These are phyloP conservation scores for Acmispon strigosus DNA, from an alignment of 306 rosid species.

Conservation along the genomic window DNA sequence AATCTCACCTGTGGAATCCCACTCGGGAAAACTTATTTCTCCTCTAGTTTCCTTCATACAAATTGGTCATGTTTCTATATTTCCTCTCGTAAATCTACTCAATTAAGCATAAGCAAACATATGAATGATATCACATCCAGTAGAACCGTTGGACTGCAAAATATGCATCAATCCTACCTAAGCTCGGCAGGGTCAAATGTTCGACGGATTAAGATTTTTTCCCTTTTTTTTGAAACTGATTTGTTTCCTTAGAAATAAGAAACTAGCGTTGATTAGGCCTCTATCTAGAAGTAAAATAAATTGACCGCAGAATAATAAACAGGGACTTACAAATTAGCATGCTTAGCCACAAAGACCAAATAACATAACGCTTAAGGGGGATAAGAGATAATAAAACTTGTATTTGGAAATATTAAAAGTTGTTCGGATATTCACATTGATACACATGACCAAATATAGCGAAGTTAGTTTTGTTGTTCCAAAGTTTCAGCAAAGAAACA, in stretches of 20 bases:
- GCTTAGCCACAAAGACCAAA: too few relatives aligned
- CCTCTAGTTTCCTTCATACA: too few relatives aligned
- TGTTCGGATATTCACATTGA: slow-evolving; percentile 1
- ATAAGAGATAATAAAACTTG: background rate
- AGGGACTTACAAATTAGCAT: background rate
- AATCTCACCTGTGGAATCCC: background rate
- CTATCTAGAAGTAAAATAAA: background rate
- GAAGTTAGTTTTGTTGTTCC: slow-evolving; percentile 14
- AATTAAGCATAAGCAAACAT: too few relatives aligned
- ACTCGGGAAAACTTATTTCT: too few relatives aligned
- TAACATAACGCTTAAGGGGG: background rate
- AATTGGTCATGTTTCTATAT: too few relatives aligned
- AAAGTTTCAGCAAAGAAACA: slow-evolving; percentile 7
- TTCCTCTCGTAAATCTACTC: too few relatives aligned
- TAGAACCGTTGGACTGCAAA: too few relatives aligned
- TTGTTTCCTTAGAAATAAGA: background rate
- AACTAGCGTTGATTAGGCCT: background rate
- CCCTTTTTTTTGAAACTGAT: too few relatives aligned
- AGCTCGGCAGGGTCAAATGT: background rate
- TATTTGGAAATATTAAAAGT: slow-evolving; percentile 4
- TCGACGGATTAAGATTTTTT: background rate
- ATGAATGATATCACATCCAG: too few relatives aligned
- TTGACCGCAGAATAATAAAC: background rate
- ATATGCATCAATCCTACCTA: too few relatives aligned
- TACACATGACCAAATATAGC: background rate